Base-by-base conservation (phyloP, 2,329 filamentous ascomycete species). In the Diaporthe citrichinensis region DNA sequence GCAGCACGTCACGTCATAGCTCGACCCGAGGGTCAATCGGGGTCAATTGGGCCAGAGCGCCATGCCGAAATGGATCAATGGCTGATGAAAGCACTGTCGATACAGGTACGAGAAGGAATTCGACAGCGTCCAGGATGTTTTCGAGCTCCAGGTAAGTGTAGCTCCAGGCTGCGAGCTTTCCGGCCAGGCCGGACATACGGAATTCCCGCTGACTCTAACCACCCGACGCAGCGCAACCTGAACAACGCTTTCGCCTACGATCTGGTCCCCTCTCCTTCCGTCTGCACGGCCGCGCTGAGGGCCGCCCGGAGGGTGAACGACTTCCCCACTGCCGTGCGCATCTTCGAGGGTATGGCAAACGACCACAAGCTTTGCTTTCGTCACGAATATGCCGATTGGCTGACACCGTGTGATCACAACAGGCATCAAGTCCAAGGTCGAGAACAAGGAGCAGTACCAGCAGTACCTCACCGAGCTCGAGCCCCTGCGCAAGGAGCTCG, bases 221-320 rank as follows among this genome's bases (percentile, higher is more conserved):
- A 57, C 71, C 61, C 44, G 9, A 39, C 49, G 55, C 65, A 74
- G 75, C 94, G 95, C 87, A 98, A 98, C 90, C 91, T 98, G 84
- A 99, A 99, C 93, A 99, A 99, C 90, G 96, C 95, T 85, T 99
- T 99, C 88, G 97, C 97, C 84, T 99, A 99, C 93, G 97, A 99
- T 93, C 94, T 99, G 83, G 97, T 99, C 80, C 97, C 97, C 83
- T 97, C 96, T 59, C 93, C 96, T 79, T 92, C 94, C 81, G 97
- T 99, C 84, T 91, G 98, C 86, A 92, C 92, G 82, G 96, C 97
- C 82, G 97, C 97, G 79, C 92, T 99, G 82, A 95, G 94, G 88
- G 97, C 97, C 81, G 97, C 97, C 80, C 92, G 97, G 86, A 92
- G 97, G 86, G 97, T 99, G 85, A 98, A 99, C 87, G 97, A 99